phyloP scores from a whole-genome alignment of 768 basidiomycete genomes.

The Boletus rubroflammeus region DNA sequence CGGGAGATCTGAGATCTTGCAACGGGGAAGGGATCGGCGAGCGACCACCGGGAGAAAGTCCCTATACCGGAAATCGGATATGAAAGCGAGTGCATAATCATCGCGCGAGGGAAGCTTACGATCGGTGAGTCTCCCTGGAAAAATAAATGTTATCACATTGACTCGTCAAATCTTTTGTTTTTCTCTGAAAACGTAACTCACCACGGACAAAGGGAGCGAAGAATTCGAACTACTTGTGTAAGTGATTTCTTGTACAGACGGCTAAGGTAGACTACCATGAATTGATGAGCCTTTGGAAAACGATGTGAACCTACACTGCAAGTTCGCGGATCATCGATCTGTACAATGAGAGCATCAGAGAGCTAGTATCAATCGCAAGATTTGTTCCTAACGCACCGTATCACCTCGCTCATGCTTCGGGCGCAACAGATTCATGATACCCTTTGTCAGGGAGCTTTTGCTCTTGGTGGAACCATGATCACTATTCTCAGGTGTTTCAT shows the following conservation, averaged over 20 bases:
- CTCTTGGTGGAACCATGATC: background rate
- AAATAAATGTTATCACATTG: background rate
- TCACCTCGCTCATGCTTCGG: background rate
- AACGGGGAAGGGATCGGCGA: background rate
- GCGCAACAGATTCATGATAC: background rate
- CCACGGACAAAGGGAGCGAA: background rate
- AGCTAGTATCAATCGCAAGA: background rate
- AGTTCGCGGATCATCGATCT: slow-evolving; percentile 2
- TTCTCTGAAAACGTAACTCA: background rate
- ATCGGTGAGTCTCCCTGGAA: background rate
- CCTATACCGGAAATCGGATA: background rate
- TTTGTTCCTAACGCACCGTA: slow-evolving; percentile 1
- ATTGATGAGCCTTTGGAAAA: background rate
- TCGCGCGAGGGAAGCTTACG: background rate
- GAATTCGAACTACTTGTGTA: background rate
- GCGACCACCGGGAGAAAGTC: background rate
- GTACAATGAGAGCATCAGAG: background rate
- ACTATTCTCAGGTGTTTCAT: background rate
- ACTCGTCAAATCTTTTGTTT: background rate
- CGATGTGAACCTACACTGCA: slow-evolving; percentile 2
- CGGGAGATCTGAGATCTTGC: background rate
- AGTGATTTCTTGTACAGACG: background rate
- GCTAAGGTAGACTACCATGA: background rate
- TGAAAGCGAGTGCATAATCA: background rate
- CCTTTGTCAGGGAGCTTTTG: background rate